A percentile compares a stretch with the other conserved stretches of the same genome.
Conservation (phyloP, 345 rosid genomes). For the Turnera subulata region DNA sequence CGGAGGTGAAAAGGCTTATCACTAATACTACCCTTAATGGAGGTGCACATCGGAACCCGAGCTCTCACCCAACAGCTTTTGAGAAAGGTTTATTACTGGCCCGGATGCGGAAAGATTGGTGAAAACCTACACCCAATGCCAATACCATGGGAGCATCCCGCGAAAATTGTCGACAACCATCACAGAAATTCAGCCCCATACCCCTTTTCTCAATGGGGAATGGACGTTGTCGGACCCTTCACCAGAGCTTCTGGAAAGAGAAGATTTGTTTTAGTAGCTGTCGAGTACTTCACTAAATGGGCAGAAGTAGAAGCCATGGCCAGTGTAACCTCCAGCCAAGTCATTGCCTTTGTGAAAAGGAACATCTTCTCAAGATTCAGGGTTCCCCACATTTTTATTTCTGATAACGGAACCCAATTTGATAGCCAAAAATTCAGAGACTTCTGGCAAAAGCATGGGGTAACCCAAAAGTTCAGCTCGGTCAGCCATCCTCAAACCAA, state of each 20-base stretch:
- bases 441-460: not conserved
- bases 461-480: not conserved
- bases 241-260: too few species aligned
- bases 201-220: not conserved
- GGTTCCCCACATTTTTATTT: not conserved
- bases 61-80: too few species aligned
- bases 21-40: too few species aligned
- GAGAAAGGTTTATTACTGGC: too few species aligned
- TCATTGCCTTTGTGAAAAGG: not conserved
- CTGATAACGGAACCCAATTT: not conserved
- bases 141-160: not conserved
- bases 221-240: not conserved
- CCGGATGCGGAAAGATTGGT: too few species aligned
- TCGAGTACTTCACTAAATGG: not conserved
- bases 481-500: not conserved
- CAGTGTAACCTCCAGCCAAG: not conserved
- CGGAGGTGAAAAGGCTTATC: too few species aligned
- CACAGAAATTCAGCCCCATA: not conserved
- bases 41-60: too few species aligned
- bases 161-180: not conserved
- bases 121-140: not conserved
- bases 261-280: not conserved
- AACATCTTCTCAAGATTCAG: not conserved
- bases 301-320: not conserved
- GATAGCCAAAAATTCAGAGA: not conserved